Base-by-base conservation (phyloP, 495 filamentous ascomycete genomes). In the Amniculicola lignicola region DNA sequence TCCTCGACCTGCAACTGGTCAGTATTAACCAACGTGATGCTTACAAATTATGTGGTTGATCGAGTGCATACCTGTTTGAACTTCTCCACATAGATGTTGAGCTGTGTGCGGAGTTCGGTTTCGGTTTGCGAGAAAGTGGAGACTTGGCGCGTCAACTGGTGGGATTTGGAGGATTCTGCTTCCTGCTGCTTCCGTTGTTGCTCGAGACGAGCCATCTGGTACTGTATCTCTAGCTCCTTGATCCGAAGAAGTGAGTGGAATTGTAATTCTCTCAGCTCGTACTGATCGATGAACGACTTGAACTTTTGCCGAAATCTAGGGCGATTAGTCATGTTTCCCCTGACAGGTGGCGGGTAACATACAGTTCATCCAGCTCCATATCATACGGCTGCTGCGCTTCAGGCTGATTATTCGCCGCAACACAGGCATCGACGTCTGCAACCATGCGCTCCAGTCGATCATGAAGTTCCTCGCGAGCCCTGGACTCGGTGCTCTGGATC, bases 81-180 rank as follows among this genome's bases (percentile, higher is more conserved):
- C 71, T 98, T 98, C 70, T 98, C 93, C 7, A 97, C 94, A 61
- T 98, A 98, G 60, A 97, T 93, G 70, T 96, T 97, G 60, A 98
- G 82, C 68, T 98, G 93, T 63, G 88, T 94, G 44, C 93, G 77
- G 45, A 98, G 77, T 64, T 98, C 93, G 23, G 85, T 84, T 71
- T 98, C 93, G 4, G 93, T 97, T 70, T 96, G 90, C 11, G 90
- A 90, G 69, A 97, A 97, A 0, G 94, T 96, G 35, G 89, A 87
- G 23, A 96, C 94, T 67, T 98, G 94, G 4, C 83, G 77, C 52
- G 88, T 95, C 27, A 98, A 73, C 57, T 90, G 85, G 33, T 89
- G 84, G 53, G 89, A 89, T 45, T 89, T 85, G 33, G 75, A 75
- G 14, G 81, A 72, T 72, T 98, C 93, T 35, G 78, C 77, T 56